Conservation (phyloP, 2,329 filamentous ascomycete genomes). For the Grosmannia huntii region DNA sequence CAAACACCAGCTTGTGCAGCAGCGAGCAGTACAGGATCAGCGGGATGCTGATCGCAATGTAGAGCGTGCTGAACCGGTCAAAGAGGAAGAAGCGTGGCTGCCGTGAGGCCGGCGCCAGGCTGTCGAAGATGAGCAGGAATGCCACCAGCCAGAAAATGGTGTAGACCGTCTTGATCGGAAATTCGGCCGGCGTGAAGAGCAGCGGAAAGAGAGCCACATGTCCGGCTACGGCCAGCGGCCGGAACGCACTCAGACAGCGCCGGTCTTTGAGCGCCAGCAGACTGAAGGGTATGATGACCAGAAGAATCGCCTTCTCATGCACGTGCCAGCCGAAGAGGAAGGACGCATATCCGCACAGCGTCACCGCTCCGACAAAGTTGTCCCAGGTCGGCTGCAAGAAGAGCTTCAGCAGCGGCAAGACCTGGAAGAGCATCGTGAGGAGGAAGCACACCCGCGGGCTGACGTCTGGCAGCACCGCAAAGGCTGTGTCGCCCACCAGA, state of each 20-base stretch:
- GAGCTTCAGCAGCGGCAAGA: constrained; percentile 67
- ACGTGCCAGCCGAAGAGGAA: constrained; percentile 99
- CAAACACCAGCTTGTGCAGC: constrained; percentile 72
- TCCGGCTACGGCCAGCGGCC: constrained; percentile 80
- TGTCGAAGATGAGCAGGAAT: constrained; percentile 78
- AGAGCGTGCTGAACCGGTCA: constrained; percentile 80
- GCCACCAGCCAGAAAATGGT: constrained; percentile 83
- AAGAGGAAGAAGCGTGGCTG: constrained; percentile 76
- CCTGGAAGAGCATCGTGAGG: constrained; percentile 72
- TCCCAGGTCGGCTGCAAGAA: constrained; percentile 76
- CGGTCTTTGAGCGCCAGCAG: constrained; percentile 82
- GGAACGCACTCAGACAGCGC: constrained; percentile 81
- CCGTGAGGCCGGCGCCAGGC: constrained; percentile 69
- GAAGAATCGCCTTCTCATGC: constrained; percentile 89
- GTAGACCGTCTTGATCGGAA: constrained; percentile 86
- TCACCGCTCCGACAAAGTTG: constrained; percentile 77
- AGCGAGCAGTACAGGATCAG: constrained; percentile 81
- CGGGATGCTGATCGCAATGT: constrained; percentile 81
- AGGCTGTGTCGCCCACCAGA: constrained; percentile 83
- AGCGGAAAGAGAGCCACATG: constrained; percentile 93
- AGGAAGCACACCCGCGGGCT: constrained; percentile 68
- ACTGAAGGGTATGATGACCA: constrained; percentile 91
- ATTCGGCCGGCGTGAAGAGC: constrained; percentile 83
- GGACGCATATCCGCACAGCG: constrained; percentile 87
- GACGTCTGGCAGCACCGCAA: constrained; percentile 84